Evolutionary conservation across 768 basidiomycete species (phyloP).

Genomic region (Lactarius evosmus): DNA sequence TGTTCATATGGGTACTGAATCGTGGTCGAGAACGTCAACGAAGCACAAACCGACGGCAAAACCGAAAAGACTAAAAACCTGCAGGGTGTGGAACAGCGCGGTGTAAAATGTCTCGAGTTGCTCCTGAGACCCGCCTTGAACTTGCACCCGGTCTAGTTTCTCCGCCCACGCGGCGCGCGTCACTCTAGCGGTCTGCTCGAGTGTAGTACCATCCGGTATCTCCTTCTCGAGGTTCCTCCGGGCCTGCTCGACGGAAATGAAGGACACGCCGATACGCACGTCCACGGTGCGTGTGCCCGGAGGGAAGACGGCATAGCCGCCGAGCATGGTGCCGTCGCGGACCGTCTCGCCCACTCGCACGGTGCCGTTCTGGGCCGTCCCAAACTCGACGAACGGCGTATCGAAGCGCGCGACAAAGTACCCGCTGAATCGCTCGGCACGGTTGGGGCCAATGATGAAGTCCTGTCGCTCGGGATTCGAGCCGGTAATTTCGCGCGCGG

Average conservation of each 20-base stretch:
- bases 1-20: constrained; percentile 74
- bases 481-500: constrained; percentile 53
- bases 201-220: constrained; percentile 38
- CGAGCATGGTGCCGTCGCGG: constrained; percentile 45
- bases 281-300: constrained; percentile 39
- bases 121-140: constrained; percentile 37
- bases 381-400: constrained; percentile 43
- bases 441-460: constrained; percentile 57
- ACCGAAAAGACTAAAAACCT: constrained; percentile 37
- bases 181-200: constrained; percentile 39
- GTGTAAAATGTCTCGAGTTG: constrained; percentile 50
- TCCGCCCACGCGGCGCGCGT: constrained; percentile 41
- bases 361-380: constrained; percentile 48
- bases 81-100: constrained; percentile 58
- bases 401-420: constrained; percentile 64
- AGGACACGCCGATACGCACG: constrained; percentile 66
- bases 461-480: constrained; percentile 69
- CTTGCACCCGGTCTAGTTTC: constrained; percentile 40
- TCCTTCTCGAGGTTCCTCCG: constrained; percentile 40
- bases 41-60: background rate
- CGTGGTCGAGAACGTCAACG: background rate
- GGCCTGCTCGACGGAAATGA: constrained; percentile 66
- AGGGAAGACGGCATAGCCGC: constrained; percentile 50
- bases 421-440: constrained; percentile 36
- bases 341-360: constrained; percentile 32